These are phyloP conservation scores for Botryotinia convoluta DNA, from an alignment of 2,329 filamentous ascomycete genomes.

Conservation along the genomic window DNA sequence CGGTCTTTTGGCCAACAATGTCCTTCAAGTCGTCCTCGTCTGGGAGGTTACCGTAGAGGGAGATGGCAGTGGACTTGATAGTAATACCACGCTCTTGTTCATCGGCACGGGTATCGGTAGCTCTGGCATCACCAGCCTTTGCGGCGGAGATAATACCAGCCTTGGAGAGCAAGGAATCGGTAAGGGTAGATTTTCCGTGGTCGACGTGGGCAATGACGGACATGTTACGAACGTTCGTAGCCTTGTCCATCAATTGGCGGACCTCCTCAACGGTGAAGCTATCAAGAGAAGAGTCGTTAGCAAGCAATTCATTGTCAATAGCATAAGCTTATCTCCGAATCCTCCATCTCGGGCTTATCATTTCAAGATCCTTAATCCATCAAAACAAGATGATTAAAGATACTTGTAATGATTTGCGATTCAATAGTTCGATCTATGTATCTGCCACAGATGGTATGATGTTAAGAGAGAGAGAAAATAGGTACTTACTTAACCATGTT, in stretches of 20 bases:
- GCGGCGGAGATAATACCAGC: constrained; percentile 98
- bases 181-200: constrained; percentile 99
- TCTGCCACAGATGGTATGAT: neutral
- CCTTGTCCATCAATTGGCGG: constrained; percentile 75
- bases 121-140: constrained; percentile 93
- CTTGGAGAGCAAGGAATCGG: constrained; percentile 98
- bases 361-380: neutral
- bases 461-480: neutral
- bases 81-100: constrained; percentile 99
- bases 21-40: constrained; percentile 90
- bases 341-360: constrained; percentile 1
- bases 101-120: constrained; percentile 94
- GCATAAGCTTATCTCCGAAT: constrained; percentile 17
- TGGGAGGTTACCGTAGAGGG: constrained; percentile 82
- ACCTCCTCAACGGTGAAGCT: constrained; percentile 99
- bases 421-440: neutral
- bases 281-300: constrained; percentile 50
- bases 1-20: constrained; percentile 80
- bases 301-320: constrained; percentile 24
- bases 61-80: constrained; percentile 99
- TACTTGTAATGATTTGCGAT: neutral
- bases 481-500: constrained; percentile 99
- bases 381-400: neutral
- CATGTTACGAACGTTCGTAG: constrained; percentile 85
- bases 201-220: constrained; percentile 99